Evolutionary conservation across 768 basidiomycete species (phyloP), one percentile per base, ranked within the genome.

Genomic region (Sporobolomyces phaffii): DNA sequence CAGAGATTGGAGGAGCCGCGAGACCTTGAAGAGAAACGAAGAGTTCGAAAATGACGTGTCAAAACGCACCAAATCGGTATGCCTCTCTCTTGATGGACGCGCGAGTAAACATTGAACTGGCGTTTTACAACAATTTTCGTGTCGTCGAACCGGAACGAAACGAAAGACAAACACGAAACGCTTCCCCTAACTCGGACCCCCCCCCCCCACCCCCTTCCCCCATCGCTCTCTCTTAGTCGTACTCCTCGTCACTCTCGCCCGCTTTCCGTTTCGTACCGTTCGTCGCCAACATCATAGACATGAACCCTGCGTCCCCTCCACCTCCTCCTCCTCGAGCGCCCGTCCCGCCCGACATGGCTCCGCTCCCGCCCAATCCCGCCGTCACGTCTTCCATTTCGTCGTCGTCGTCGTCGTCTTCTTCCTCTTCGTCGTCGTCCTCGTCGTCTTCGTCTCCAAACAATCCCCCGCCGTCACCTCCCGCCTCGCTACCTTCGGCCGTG

Each of bases 341-440:
- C n/a, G n/a, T 9, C 0, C 50, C 56, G 5, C 58, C 51, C 22
- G 18, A 33, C 52, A 36, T 57, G 2, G 17, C 10, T 14, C 62
- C 62, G 5, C 22, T 43, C 0, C 48, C 38, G 3, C 54, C 49
- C 14, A 65, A 41, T 18, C 64, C 64, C 1, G 56, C 61, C 47
- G 69, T 63, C 5, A 67, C 65, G 22, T 66, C 70, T 54, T 71
- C 70, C 65, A 67, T 67, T 53, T 67, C 65, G 43, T 71, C 69
- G 29, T 62, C 65, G 26, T 69, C 62, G 3, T 61, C 63, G 5
- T 60, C 64, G 20, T 70, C 71, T 7, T 71, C 74, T 50, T 78
- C 76, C 44, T 76, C 76, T 40, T 77, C 77, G 52, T 76, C 77
- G 47, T 77, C n/a, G n/a, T n/a, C n/a, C n/a, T n/a, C n/a, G n/a